A percentile compares a stretch with the other conserved stretches of the same genome.
Conservation (phyloP, 805 yeast genomes). For the Lipomyces spencermartinsiae region DNA sequence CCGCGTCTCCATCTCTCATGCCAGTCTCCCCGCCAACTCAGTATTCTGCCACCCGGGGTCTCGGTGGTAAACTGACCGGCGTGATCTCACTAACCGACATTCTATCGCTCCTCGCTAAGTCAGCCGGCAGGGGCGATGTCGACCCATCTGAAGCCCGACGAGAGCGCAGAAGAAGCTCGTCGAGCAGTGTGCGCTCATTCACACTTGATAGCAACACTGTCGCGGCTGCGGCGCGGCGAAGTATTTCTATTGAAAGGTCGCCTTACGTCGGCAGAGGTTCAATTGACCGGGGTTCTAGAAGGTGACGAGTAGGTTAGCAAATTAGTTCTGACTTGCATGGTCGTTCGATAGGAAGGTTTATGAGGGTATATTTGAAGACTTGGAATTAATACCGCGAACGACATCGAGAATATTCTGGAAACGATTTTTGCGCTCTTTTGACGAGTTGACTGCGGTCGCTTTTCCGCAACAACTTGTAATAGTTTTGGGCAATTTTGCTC, state of each 20-base stretch:
- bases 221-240: slow-evolving; percentile 27
- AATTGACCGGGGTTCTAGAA: slow-evolving; percentile 32
- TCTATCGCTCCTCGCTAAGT: slow-evolving; percentile 76
- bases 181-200: slow-evolving; percentile 40
- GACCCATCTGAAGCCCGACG: slow-evolving; percentile 90
- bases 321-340: background rate
- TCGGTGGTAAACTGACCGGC: slow-evolving; percentile 82
- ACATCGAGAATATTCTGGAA: background rate
- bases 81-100: slow-evolving; percentile 93
- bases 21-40: slow-evolving; percentile 23
- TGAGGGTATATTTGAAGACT: background rate
- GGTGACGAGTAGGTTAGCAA: background rate
- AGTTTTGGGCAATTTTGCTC: background rate
- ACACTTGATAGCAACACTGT: slow-evolving; percentile 24
- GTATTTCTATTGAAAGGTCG: slow-evolving; percentile 34
- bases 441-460: background rate
- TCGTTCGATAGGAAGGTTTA: background rate
- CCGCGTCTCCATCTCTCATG: slow-evolving; percentile 39
- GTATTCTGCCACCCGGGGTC: slow-evolving; percentile 34
- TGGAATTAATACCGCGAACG: background rate
- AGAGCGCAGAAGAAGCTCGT: slow-evolving; percentile 73
- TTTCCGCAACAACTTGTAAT: background rate
- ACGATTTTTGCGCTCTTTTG: background rate
- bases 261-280: slow-evolving; percentile 25
- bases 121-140: slow-evolving; percentile 65